These are phyloP conservation scores for Sophora flavescens DNA, from an alignment of 306 rosid species.

Conservation along the genomic window DNA sequence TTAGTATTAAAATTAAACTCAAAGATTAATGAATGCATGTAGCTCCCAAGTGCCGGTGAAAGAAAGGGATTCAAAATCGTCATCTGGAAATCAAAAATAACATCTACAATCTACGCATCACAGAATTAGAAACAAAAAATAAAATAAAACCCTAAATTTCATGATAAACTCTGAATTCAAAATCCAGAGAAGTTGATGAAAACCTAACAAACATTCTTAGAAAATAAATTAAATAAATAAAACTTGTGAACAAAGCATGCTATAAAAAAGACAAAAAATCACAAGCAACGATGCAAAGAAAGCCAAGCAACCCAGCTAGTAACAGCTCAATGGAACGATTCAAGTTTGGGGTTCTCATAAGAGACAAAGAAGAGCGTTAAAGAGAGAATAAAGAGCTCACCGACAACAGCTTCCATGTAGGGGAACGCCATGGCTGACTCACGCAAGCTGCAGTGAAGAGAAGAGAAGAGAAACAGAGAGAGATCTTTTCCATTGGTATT, in stretches of 20 bases:
- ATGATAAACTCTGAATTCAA: conserved; percentile 17
- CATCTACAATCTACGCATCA: conserved; percentile 2
- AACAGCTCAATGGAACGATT: conserved; percentile 34
- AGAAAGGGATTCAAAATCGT: background rate
- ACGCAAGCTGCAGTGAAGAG: background rate
- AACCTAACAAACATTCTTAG: background rate
- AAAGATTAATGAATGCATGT: background rate
- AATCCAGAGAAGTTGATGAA: conserved; percentile 26
- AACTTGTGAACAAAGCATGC: conserved; percentile 7
- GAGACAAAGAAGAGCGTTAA: background rate
- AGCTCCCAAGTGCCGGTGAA: background rate
- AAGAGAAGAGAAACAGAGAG: background rate
- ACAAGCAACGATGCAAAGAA: conserved; percentile 23
- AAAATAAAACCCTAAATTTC: conserved; percentile 33
- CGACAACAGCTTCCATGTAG: conserved; percentile 94
- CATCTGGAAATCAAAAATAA: no score
- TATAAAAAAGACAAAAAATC: background rate
- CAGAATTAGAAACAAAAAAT: background rate
- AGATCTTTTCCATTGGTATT: background rate
- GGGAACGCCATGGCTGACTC: conserved; percentile 79
- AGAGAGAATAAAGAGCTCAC: conserved; percentile 50
- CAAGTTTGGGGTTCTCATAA: background rate
- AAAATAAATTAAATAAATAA: background rate
- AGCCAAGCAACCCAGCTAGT: conserved; percentile 1
- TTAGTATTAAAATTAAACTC: no score